Conservation (phyloP, 164 flowering plant genomes). For the Piper longum region DNA sequence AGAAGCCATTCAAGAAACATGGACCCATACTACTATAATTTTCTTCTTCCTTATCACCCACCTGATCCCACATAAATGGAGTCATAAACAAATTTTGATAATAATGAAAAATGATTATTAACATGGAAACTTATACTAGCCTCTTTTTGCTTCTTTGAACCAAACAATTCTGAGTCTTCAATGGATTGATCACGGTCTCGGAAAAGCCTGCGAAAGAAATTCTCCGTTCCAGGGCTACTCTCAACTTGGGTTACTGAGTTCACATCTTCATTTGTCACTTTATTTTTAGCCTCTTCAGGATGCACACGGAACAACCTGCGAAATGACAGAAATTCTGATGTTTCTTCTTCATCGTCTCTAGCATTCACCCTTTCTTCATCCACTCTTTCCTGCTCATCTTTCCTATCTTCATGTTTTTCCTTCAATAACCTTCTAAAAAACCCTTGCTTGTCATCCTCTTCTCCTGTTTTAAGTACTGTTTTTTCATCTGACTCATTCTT, state of each 20-base stretch:
- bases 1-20: too few species aligned
- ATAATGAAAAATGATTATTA: too few species aligned
- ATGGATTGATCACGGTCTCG: constrained; percentile 89
- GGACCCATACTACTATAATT: too few species aligned
- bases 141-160: constrained; percentile 69
- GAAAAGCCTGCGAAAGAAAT: constrained; percentile 81
- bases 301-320: constrained; percentile 81
- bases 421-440: constrained; percentile 72
- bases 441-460: constrained; percentile 88
- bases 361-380: constrained; percentile 33
- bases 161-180: constrained; percentile 87
- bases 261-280: constrained; percentile 29
- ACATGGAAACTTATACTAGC: constrained; percentile 21
- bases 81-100: too few species aligned
- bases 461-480: constrained; percentile 23
- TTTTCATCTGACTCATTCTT: constrained; percentile 51
- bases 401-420: constrained; percentile 78
- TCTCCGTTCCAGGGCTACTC: constrained; percentile 95
- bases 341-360: constrained; percentile 58
- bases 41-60: too few species aligned
- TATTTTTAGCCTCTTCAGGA: constrained; percentile 58
- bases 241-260: constrained; percentile 33
- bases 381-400: constrained; percentile 39
- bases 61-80: too few species aligned
- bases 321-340: constrained; percentile 72